A percentile compares a stretch with the other conserved stretches of the same genome.
These are phyloP conservation scores for Aspergillus sp. DNA, from an alignment of 2,329 filamentous ascomycete species.

Conservation along the genomic window DNA sequence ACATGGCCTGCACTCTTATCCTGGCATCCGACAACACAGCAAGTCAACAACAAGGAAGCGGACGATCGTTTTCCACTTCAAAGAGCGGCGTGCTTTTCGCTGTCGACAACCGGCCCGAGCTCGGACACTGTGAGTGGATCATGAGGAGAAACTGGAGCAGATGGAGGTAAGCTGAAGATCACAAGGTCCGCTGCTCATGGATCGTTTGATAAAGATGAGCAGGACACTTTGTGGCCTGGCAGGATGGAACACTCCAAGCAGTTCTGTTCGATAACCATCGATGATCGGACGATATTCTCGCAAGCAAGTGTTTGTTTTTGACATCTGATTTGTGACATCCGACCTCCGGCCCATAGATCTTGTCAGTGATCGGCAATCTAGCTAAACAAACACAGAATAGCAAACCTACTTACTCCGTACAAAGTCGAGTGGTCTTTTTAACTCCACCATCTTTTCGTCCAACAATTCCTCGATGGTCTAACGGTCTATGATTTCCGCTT, in stretches of 20 bases:
- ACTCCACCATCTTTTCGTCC: not conserved
- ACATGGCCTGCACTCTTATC: conserved; percentile 4
- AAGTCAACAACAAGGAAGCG: not conserved
- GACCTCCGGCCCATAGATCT: not conserved
- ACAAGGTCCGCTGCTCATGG: not conserved
- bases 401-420: too few relatives aligned
- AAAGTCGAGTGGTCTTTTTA: too few relatives aligned
- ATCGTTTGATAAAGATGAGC: conserved; percentile 2
- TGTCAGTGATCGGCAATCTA: not conserved
- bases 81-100: not conserved
- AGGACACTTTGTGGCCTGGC: not conserved
- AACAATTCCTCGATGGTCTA: conserved; percentile 20
- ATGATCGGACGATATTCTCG: too few relatives aligned
- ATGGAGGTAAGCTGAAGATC: not conserved
- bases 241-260: too few relatives aligned
- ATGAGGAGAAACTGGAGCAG: not conserved
- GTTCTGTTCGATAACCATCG: too few relatives aligned
- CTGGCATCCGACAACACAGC: not conserved
- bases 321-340: too few relatives aligned
- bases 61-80: conserved; percentile 5
- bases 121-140: not conserved
- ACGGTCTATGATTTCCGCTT: conserved; percentile 22
- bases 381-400: not conserved
- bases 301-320: too few relatives aligned
- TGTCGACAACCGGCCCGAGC: not conserved